Conservation (phyloP, 2,329 filamentous ascomycete species). For the Fusarium chlamydosporum region DNA sequence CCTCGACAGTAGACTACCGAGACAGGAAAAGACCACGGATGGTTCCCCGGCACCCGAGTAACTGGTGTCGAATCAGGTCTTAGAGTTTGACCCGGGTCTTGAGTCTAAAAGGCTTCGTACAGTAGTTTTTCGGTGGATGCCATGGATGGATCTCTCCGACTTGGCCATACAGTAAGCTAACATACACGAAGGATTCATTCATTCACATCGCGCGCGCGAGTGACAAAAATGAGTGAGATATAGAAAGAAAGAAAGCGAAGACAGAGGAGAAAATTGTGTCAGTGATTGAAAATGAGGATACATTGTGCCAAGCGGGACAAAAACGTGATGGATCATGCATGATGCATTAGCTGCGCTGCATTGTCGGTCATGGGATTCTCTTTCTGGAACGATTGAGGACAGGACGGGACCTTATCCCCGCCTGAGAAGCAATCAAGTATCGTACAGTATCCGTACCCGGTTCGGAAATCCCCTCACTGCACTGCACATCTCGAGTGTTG, state of each 20-base stretch:
- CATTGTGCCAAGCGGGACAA: constrained; percentile 25
- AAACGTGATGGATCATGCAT: constrained; percentile 38
- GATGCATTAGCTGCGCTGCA: constrained; percentile 32
- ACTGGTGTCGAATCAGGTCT: constrained; percentile 40
- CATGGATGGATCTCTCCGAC: constrained; percentile 2
- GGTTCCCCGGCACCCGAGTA: constrained; percentile 42
- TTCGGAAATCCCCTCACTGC: constrained; percentile 9
- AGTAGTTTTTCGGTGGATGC: background rate
- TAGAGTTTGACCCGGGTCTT: constrained; percentile 5
- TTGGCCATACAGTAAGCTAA: constrained; percentile 1
- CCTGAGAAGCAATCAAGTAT: constrained; percentile 14
- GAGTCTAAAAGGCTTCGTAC: constrained; percentile 7
- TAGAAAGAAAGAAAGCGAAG: background rate
- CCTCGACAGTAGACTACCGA: constrained; percentile 8
- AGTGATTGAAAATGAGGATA: constrained; percentile 2
- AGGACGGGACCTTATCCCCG: constrained; percentile 14
- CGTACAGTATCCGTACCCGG: constrained; percentile 5
- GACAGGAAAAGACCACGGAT: constrained; percentile 34
- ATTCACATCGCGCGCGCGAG: constrained; percentile 5
- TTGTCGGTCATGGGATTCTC: constrained; percentile 38
- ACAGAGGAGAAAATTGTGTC: constrained; percentile 9
- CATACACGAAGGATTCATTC: constrained; percentile 5
- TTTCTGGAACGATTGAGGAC: constrained; percentile 34
- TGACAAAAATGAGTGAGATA: background rate
- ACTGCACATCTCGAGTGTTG: constrained; percentile 12